These are phyloP conservation scores for Nemania sp. DNA, from an alignment of 2,329 filamentous ascomycete genomes.

Conservation along the genomic window DNA sequence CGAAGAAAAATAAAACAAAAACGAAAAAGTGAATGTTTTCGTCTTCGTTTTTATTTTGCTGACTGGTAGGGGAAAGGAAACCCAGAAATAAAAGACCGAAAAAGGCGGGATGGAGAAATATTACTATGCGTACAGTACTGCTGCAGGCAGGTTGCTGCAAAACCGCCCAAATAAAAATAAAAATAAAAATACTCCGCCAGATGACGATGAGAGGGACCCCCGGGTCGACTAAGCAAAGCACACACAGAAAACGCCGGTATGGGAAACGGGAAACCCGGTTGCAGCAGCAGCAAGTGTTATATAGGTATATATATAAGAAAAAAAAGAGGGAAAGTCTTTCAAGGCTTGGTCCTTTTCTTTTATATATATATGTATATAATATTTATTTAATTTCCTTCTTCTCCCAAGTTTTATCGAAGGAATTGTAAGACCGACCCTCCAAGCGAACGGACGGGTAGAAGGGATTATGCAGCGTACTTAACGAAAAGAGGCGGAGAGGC, in stretches of 20 bases:
- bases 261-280: slow-evolving; percentile 27
- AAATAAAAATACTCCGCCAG: slow-evolving; percentile 44
- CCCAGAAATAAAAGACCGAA: background rate
- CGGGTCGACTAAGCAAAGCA: slow-evolving; percentile 33
- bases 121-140: slow-evolving; percentile 15
- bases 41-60: background rate
- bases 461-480: slow-evolving; percentile 43
- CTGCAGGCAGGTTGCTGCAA: background rate
- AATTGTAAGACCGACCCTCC: slow-evolving; percentile 33
- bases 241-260: slow-evolving; percentile 37
- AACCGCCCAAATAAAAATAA: too few species aligned
- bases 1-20: slow-evolving; percentile 1
- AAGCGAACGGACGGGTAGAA: slow-evolving; percentile 38
- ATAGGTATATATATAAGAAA: slow-evolving; percentile 25
- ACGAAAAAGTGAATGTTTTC: background rate
- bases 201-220: slow-evolving; percentile 29
- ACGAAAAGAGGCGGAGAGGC: slow-evolving; percentile 46
- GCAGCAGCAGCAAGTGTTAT: slow-evolving; percentile 2
- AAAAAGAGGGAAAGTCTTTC: slow-evolving; percentile 38
- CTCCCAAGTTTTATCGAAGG: too few species aligned
- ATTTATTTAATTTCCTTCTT: background rate
- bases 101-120: slow-evolving; percentile 37
- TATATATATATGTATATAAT: too few species aligned
- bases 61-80: slow-evolving; percentile 3
- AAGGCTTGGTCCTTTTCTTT: background rate